phyloP scores from a whole-genome alignment of 1,284 basidiomycete species.

The Cryptococcus hybrid region DNA sequence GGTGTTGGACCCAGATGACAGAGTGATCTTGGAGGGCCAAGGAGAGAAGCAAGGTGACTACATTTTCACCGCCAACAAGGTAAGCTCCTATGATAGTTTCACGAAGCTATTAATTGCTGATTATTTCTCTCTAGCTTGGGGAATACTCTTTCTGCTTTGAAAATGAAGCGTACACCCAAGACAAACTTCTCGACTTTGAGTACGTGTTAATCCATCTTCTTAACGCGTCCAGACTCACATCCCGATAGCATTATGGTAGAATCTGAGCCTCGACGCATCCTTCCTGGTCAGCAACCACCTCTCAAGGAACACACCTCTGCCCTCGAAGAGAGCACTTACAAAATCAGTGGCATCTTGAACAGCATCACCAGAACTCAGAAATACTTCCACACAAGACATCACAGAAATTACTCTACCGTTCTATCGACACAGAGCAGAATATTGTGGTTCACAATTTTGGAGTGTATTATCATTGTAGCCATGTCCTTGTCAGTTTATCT shows the following conservation, averaged over 20 bases:
- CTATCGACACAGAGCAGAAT: constrained; percentile 54
- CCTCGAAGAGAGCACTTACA: constrained; percentile 89
- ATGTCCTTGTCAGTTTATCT: constrained; percentile 61
- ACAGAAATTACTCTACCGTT: constrained; percentile 40
- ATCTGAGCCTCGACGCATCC: constrained; percentile 82
- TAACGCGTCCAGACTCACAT: neutral
- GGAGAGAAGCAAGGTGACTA: constrained; percentile 95
- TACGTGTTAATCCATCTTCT: constrained; percentile 26
- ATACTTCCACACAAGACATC: constrained; percentile 55
- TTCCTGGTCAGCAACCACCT: constrained; percentile 64
- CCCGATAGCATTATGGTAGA: constrained; percentile 78
- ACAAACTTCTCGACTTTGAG: constrained; percentile 94
- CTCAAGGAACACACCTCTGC: constrained; percentile 85
- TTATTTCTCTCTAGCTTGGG: constrained; percentile 55
- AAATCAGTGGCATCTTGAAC: constrained; percentile 77
- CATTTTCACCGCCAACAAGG: constrained; percentile 89
- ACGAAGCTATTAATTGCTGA: neutral
- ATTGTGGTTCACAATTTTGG: constrained; percentile 84
- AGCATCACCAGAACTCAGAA: constrained; percentile 88
- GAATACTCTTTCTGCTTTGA: constrained; percentile 99
- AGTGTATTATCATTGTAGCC: constrained; percentile 69
- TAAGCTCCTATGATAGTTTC: constrained; percentile 8
- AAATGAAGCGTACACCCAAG: constrained; percentile 87
- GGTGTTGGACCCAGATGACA: constrained; percentile 84
- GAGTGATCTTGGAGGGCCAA: constrained; percentile 77